Base-by-base conservation (phyloP, 306 rosid genomes). In the Albizia julibrissin region DNA sequence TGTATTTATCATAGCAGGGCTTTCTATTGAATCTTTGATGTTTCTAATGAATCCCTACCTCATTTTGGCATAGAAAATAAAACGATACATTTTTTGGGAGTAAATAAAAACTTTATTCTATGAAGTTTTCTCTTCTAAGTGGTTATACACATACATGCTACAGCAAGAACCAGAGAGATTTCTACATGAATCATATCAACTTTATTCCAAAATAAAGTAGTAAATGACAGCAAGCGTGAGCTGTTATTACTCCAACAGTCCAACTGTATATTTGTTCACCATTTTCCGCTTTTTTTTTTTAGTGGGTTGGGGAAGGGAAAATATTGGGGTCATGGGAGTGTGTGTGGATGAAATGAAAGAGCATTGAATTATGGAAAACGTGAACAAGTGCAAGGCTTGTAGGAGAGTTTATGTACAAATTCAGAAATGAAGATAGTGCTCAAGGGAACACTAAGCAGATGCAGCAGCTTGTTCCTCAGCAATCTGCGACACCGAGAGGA, bases 401-500 rank as follows among this genome's bases (percentile, higher is more conserved):
- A 69, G 21, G 13, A 54, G 49, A 54, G 78, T 21, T 74, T 42
- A 74, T 34, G 78, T 74, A 54, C 78, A 75, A 8, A 24, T 15
- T 2, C 59, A 44, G 84, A 67, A 65, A 82, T 69, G 33, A 49
- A 58, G 9, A 22, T 2, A 31, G 70, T 0, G 62, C 46, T 81
- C 44, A 72, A 58, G 14, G 16, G 84, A 75, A 74, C 71, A 79
- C 86, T 93, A 96, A 27, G 99, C 99, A 69, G 87, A 77, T 74
- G 97, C 99, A 40, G 99, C 99, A n/a, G 94, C 97, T 80, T 82
- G 87, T 90, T 96, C 99, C 83, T 96, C 98, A 58, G 77, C 92
- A 6, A 74, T 83, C 82, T 92, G 94, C 40, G 94, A 79, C 59
- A 87, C 94, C 22, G 97, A 94, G 22, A 58, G 98, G 80, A 96